Evolutionary conservation across 768 basidiomycete genomes (phyloP).

Genomic region (Russula olivacea): DNA sequence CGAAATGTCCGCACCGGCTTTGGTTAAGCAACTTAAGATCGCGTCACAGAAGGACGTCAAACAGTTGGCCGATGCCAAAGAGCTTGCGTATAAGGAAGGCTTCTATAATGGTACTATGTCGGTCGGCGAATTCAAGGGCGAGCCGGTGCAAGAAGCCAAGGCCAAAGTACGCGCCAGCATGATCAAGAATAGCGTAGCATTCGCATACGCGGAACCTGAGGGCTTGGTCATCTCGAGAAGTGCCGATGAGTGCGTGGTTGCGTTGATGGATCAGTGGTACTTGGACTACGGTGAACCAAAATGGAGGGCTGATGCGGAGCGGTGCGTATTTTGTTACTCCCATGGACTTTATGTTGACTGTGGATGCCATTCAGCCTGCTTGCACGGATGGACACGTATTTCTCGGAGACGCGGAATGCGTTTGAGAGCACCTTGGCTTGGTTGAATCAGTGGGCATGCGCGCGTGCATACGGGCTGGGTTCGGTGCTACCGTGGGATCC

Average conservation of each 20-base stretch:
- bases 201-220: slow-evolving; percentile 95
- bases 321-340: slow-evolving; percentile 41
- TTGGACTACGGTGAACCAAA: slow-evolving; percentile 87
- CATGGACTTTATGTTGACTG: slow-evolving; percentile 1
- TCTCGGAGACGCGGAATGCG: slow-evolving; percentile 82
- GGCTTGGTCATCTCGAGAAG: slow-evolving; percentile 83
- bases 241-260: slow-evolving; percentile 97
- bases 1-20: slow-evolving; percentile 75
- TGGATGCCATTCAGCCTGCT: slow-evolving; percentile 49
- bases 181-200: slow-evolving; percentile 71
- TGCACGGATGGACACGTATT: slow-evolving; percentile 84
- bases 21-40: slow-evolving; percentile 88
- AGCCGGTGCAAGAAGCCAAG: slow-evolving; percentile 88
- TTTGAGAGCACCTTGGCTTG: slow-evolving; percentile 91
- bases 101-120: slow-evolving; percentile 93
- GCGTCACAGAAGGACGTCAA: slow-evolving; percentile 92
- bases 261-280: slow-evolving; percentile 99
- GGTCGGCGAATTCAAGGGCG: slow-evolving; percentile 86
- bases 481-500: slow-evolving; percentile 96
- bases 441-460: slow-evolving; percentile 99
- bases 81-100: slow-evolving; percentile 96
- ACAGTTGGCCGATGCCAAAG: slow-evolving; percentile 93
- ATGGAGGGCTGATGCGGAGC: slow-evolving; percentile 86
- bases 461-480: slow-evolving; percentile 94
- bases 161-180: slow-evolving; percentile 77